phyloP scores from a whole-genome alignment of 805 yeast genomes.

The Candida fluviatilis region DNA sequence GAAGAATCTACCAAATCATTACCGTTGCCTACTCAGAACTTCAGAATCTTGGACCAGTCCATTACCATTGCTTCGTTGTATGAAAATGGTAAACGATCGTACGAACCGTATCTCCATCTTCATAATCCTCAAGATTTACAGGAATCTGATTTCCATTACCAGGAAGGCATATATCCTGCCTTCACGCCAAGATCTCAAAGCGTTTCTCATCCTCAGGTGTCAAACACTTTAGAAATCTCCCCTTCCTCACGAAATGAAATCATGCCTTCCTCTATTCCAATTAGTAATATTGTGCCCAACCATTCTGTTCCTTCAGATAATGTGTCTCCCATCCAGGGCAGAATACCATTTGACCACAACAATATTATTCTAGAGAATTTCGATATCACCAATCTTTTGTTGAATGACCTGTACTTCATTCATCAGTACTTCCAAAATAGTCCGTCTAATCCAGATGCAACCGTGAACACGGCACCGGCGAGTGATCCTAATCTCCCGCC shows the following conservation, averaged over 20 bases:
- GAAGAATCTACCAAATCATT: slow-evolving; percentile 8
- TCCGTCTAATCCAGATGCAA: not conserved
- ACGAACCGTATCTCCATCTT: slow-evolving; percentile 28
- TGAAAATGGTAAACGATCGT: slow-evolving; percentile 26
- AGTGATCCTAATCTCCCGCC: not conserved
- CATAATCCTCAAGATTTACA: slow-evolving; percentile 27
- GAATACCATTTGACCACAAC: slow-evolving; percentile 4
- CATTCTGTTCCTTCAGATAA: not conserved
- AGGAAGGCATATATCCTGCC: slow-evolving; percentile 14
- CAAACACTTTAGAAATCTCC: slow-evolving; percentile 2
- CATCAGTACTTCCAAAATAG: slow-evolving; percentile 5
- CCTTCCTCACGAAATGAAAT: slow-evolving; percentile 1
- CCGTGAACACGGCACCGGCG: too few relatives aligned
- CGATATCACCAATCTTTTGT: slow-evolving; percentile 22
- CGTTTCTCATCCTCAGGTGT: not conserved
- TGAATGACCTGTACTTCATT: slow-evolving; percentile 15
- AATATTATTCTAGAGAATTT: slow-evolving; percentile 18
- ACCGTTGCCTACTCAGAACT: slow-evolving; percentile 3
- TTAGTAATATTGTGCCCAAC: not conserved
- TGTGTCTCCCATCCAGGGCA: not conserved
- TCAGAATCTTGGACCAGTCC: slow-evolving; percentile 38
- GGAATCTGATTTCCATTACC: slow-evolving; percentile 29
- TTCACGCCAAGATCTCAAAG: not conserved
- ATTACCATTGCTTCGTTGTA: slow-evolving; percentile 39
- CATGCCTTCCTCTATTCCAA: not conserved